Base-by-base conservation (phyloP, 176 grass and related monocot genomes). In the Poa pratensis region DNA sequence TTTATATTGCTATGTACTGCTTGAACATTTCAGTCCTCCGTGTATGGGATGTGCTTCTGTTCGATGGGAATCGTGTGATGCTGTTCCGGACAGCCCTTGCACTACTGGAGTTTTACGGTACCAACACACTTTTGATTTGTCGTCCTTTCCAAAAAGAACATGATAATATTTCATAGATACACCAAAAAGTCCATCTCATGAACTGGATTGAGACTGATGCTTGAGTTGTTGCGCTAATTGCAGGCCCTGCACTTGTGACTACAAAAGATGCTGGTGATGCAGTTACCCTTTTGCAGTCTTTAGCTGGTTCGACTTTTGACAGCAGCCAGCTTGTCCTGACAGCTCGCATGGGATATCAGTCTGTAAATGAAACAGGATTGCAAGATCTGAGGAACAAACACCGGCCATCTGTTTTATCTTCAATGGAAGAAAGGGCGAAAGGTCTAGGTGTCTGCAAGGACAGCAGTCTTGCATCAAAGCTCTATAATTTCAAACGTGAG, bases 221-320 rank as follows among this genome's bases (percentile, higher is more conserved):
- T 81, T 77, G 17, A 9, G 48, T 80, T 57, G 69, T 69, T 75
- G 19, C 5, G 54, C 69, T 59, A 84, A 82, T 80, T 94, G 28
- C 72, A 99, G 97, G 97, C 49, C 97, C 94, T 79, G 92, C 97
- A 84, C 90, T 96, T 87, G 92, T 94, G 22, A 99, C 94, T 68
- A 94, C 97, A 89, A 96, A 92, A 86, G 97, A 99, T 91, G 92
- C 97, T 0, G 97, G 97, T 67, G 97, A 99, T 76, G 97, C 97
- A 60, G 88, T 96, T 76, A 96, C 97, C 45, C 91, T 99, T 73
- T 87, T 99, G 58, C 94, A 99, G 70, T 96, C 97, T 81, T 88
- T 99, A 83, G 86, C 97, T 78, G 97, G 97, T 80, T 99, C 97
- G 14, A 96, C 94, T 84, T 99, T 99, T 79, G 97, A 99, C 77